phyloP scores from a whole-genome alignment of 768 basidiomycete genomes.

The Steccherinum ochraceum region DNA sequence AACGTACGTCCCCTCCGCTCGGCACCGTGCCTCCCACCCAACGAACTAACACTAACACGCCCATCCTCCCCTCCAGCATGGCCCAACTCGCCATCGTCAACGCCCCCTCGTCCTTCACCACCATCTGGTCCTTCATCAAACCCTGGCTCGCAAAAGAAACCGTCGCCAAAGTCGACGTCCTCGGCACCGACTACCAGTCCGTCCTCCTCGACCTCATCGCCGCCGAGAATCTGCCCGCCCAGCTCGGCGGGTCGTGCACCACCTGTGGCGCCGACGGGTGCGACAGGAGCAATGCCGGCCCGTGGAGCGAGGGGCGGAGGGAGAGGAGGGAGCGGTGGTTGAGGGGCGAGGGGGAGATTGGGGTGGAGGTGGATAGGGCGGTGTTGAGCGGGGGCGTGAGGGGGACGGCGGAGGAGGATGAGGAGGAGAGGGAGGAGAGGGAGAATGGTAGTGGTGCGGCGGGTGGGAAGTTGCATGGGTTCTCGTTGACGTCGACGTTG shows the following conservation, averaged over 20 bases:
- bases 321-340: slow-evolving; percentile 24
- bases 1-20: slow-evolving; percentile 41
- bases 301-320: slow-evolving; percentile 57
- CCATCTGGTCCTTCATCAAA: slow-evolving; percentile 64
- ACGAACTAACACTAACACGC: too few species aligned
- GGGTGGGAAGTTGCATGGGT: too few species aligned
- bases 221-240: slow-evolving; percentile 53
- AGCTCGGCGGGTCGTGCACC: slow-evolving; percentile 60
- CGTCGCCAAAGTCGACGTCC: slow-evolving; percentile 56
- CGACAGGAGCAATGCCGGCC: slow-evolving; percentile 56
- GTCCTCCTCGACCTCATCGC: slow-evolving; percentile 55
- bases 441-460: too few species aligned
- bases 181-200: slow-evolving; percentile 54
- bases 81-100: slow-evolving; percentile 67
- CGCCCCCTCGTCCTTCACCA: slow-evolving; percentile 65
- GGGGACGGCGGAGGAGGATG: too few species aligned
- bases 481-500: too few species aligned
- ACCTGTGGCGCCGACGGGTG: slow-evolving; percentile 55
- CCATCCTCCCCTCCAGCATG: too few species aligned
- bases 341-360: slow-evolving; percentile 17
- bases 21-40: background rate
- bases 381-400: too few species aligned
- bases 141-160: slow-evolving; percentile 75
- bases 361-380: too few species aligned
- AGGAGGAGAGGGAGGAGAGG: too few species aligned